A percentile compares a stretch with the other conserved stretches of the same genome.
Conservation (phyloP, 2,329 filamentous ascomycete species). For the Gaeumannomyces sp. region DNA sequence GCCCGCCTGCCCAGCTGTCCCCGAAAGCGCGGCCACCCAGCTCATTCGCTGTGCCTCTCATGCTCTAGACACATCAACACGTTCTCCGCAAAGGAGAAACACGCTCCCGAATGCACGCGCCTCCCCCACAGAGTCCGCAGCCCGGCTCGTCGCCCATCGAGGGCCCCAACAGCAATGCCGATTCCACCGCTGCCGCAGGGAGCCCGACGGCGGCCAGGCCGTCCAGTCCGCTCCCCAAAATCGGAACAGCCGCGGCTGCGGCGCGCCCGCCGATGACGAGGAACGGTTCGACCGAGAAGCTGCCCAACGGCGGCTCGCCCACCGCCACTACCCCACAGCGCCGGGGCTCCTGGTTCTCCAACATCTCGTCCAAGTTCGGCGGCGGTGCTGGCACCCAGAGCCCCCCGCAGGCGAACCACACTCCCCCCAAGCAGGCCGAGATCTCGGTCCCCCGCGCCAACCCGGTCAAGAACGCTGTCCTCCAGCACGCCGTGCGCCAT, state of each 20-base stretch:
- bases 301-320: slow-evolving; percentile 18
- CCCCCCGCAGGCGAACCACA: slow-evolving; percentile 26
- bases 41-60: neutral
- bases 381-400: slow-evolving; percentile 40
- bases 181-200: slow-evolving; percentile 2
- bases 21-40: neutral
- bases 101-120: slow-evolving; percentile 15
- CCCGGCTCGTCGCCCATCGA: neutral
- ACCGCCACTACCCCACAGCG: slow-evolving; percentile 37
- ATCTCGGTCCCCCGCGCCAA: slow-evolving; percentile 41
- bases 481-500: slow-evolving; percentile 48
- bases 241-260: slow-evolving; percentile 9
- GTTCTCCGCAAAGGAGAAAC: slow-evolving; percentile 20
- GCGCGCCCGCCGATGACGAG: slow-evolving; percentile 12
- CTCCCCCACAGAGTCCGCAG: slow-evolving; percentile 8
- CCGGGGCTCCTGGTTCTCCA: slow-evolving; percentile 87
- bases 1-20: neutral
- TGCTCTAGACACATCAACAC: slow-evolving; percentile 21
- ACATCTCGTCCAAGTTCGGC: slow-evolving; percentile 79
- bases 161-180: slow-evolving; percentile 6
- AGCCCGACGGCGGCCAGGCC: slow-evolving; percentile 1
- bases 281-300: slow-evolving; percentile 26
- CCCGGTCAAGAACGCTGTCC: slow-evolving; percentile 50
- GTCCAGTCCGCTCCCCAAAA: slow-evolving; percentile 5
- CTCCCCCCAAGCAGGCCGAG: slow-evolving; percentile 34